Evolutionary conservation across 2,329 filamentous ascomycete genomes (phyloP), one percentile per base, ranked within the genome.

Genomic region (Claviceps quebecensis): DNA sequence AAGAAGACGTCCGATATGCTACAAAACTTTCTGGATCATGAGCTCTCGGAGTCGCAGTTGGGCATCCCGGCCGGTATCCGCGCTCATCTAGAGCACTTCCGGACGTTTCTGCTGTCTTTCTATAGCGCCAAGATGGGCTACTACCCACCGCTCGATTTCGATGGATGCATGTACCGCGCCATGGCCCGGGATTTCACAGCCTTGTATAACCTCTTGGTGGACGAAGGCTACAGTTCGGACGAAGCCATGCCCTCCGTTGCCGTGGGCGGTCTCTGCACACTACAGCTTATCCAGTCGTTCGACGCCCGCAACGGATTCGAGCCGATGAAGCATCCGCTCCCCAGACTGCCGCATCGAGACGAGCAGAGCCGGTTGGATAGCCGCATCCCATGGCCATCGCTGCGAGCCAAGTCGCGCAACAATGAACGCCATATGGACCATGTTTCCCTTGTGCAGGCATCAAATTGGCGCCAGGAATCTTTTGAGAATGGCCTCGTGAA

Each of bases 141-240:
- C 57, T 91, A 85, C 65, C 86, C 87, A 0, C 85, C 86, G 0
- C 68, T 69, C 2, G 63, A 68, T 1, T 62, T 68, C 23, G 67
- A 72, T 40, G 55, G 50, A 60, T 65, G 71, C 19, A 64, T 84
- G 1, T 81, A 81, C 58, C 69, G 69, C 36, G 69, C 71, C 3
- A 83, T 91, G 77, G 75, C 77, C 41, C 67, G 73, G 37, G 86
- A 91, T 56, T 89, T 93, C 56, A 74, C 80, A 48, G 78, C 75
- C 2, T 68, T 91, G 0, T 88, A 89, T 63, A 73, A 82, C 36
- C 81, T 84, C 47, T 71, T 93, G 0, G 84, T 84, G 0, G 85
- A 93, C 57, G 69, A 72, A 5, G 68, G 67, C 2, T 78, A 76
- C 22, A 76, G 73, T 0, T 63, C 67, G 4, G 67, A 71, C 11